phyloP scores from a whole-genome alignment of 2,329 filamentous ascomycete species.

The Exophiala sp. region DNA sequence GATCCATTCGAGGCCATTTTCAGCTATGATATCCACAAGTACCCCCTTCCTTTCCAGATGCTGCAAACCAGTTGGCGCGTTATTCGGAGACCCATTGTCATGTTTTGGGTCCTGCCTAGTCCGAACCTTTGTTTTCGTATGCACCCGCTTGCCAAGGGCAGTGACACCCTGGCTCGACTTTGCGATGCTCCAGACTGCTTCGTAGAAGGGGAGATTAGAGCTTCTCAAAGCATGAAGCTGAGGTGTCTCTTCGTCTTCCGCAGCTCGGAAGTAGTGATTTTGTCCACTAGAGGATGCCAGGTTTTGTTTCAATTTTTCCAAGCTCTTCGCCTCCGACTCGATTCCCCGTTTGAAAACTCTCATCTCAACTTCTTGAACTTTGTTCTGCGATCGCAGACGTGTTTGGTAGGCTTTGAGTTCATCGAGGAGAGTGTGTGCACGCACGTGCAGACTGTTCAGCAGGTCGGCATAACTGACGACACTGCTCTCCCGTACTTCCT shows the following conservation, averaged over 20 bases:
- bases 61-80: neutral
- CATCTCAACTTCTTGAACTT: conserved; percentile 46
- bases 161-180: conserved; percentile 53
- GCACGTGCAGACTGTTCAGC: conserved; percentile 9
- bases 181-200: conserved; percentile 57
- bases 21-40: conserved; percentile 59
- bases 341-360: conserved; percentile 46
- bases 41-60: conserved; percentile 42
- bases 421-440: conserved; percentile 34
- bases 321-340: conserved; percentile 43
- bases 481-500: neutral
- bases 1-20: conserved; percentile 60
- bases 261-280: conserved; percentile 10
- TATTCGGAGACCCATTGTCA: conserved; percentile 13
- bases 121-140: conserved; percentile 15
- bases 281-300: conserved; percentile 6
- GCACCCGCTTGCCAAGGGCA: conserved; percentile 53
- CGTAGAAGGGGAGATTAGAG: conserved; percentile 61
- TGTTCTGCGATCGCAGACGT: conserved; percentile 39
- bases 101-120: conserved; percentile 10
- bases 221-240: conserved; percentile 54
- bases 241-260: conserved; percentile 28
- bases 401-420: conserved; percentile 44
- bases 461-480: neutral
- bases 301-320: conserved; percentile 38